Evolutionary conservation across 441 rosid species (phyloP), one percentile per base, ranked within the genome.

Genomic region (Codiaeum variegatum): DNA sequence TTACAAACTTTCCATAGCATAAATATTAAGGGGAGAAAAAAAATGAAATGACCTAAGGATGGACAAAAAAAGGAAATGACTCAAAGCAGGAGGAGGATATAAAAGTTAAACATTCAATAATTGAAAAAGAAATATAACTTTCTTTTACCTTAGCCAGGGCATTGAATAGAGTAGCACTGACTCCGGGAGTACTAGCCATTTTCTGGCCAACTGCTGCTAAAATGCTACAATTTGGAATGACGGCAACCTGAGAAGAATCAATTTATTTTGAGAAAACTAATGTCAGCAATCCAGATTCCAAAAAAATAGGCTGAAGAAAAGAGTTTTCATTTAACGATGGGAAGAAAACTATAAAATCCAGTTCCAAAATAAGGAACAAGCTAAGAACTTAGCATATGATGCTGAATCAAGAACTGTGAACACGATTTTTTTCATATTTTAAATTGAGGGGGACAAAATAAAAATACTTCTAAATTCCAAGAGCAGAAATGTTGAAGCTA

Each of bases 121-220:
- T 69, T 2, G 12, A 47, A 47, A 68, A 26, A 15, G 34, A 52
- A 18, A 60, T 36, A 46, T 24, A 63, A 13, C 24, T 52, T 58
- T 65, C 46, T 55, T 72, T 76, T 77, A 94, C 98, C 94, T 93
- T 91, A 19, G 97, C 97, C 55, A 91, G 76, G 63, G 96, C 98
- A 87, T 83, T 88, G 83, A 93, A 93, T 83, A 93, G 91, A 18
- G 96, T 91, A 70, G 95, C 92, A 75, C 96, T 90, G 66, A 93
- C 98, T 76, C 98, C 98, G 60, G 96, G 95, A 62, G 96, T 90
- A 59, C 98, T 93, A 0, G 98, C 96, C 98, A 93, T 93, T 83
- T 89, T 91, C 91, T 91, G 97, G 69, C 98, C 98, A 72, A 93
- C 98, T 23, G 97, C 76, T 62, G 98, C 97, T 79, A 91, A 83